Evolutionary conservation across 75 land plant species (phyloP).

Genomic region (Cupressus sempervirens): DNA sequence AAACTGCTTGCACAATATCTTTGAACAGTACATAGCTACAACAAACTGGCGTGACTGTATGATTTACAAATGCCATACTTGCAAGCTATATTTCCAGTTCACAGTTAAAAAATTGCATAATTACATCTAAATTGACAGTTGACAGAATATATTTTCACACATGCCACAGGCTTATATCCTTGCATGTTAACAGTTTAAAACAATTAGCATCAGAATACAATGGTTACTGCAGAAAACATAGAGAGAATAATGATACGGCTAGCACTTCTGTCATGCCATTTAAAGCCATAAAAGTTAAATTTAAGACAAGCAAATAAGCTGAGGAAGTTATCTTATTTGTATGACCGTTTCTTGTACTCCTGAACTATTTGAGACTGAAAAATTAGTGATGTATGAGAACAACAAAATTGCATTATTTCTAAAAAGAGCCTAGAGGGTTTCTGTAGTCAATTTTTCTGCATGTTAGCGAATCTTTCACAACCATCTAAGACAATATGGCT

Average conservation of each 20-base stretch:
- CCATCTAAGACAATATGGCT: neutral
- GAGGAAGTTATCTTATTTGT: neutral
- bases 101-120: neutral
- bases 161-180: neutral
- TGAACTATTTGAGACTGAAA: neutral
- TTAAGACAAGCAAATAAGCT: neutral
- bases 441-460: neutral
- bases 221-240: neutral
- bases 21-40: no score
- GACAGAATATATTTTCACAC: neutral
- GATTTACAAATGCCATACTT: neutral
- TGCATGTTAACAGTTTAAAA: neutral
- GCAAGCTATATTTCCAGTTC: neutral
- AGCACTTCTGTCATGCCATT: neutral
- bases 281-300: neutral
- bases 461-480: neutral
- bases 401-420: neutral
- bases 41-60: no score
- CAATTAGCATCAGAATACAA: neutral
- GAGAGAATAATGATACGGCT: neutral
- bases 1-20: no score
- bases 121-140: neutral
- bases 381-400: conserved; percentile 1
- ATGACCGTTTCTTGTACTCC: neutral
- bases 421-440: neutral